A percentile compares a stretch with the other conserved stretches of the same genome.
These are phyloP conservation scores for Exobasidium cylindrosporum DNA, from an alignment of 1,284 basidiomycete species.

Conservation along the genomic window DNA sequence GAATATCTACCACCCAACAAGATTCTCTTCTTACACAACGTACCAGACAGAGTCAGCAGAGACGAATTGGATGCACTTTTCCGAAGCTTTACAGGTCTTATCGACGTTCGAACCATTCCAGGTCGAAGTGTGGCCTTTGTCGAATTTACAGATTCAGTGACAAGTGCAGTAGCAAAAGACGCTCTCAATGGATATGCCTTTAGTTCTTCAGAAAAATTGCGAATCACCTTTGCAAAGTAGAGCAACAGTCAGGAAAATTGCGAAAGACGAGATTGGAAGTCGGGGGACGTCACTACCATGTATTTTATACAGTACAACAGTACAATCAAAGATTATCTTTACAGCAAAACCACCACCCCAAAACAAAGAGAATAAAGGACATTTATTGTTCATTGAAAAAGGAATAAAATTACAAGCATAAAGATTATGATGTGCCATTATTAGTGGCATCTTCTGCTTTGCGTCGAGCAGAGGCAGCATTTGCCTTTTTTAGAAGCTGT, in stretches of 20 bases:
- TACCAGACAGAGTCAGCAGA: constrained; percentile 36
- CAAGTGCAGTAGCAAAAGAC: constrained; percentile 42
- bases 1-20: constrained; percentile 99
- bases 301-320: background rate
- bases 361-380: no score
- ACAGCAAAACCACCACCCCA: no score
- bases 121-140: constrained; percentile 53
- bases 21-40: constrained; percentile 85
- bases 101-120: constrained; percentile 49
- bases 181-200: constrained; percentile 49
- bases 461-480: constrained; percentile 4
- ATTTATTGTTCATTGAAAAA: no score
- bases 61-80: constrained; percentile 46
- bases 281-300: background rate
- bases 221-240: constrained; percentile 27
- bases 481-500: constrained; percentile 9
- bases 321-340: no score
- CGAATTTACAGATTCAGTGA: constrained; percentile 45
- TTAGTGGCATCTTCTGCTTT: constrained; percentile 4
- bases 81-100: constrained; percentile 29
- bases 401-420: background rate
- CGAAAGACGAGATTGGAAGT: background rate
- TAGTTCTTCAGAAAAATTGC: constrained; percentile 43
- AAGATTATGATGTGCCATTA: background rate
- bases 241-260: background rate